These are phyloP conservation scores for Triticum monococcum DNA, from an alignment of 176 grass and related monocot species.

Conservation along the genomic window DNA sequence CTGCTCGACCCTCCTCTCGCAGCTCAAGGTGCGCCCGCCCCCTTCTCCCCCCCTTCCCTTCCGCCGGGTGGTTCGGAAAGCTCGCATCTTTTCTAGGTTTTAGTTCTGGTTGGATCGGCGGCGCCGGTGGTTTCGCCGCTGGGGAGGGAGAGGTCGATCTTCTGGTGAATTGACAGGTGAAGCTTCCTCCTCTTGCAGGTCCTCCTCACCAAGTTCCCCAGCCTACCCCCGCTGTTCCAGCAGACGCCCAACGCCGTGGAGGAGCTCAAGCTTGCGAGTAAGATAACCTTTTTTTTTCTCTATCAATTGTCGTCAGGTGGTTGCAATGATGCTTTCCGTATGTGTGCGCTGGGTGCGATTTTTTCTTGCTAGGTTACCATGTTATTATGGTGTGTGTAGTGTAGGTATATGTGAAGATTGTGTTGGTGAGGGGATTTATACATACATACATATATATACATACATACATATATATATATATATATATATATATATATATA, in stretches of 20 bases:
- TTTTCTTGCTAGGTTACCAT: background rate
- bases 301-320: too few relatives aligned
- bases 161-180: too few relatives aligned
- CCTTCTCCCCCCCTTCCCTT: background rate
- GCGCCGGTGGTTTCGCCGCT: too few relatives aligned
- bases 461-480: too few relatives aligned
- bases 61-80: background rate
- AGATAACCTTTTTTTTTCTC: background rate
- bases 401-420: background rate
- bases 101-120: too few relatives aligned
- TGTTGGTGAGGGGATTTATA: background rate
- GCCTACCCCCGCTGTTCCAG: constrained; percentile 75
- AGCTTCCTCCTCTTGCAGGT: constrained; percentile 47
- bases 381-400: background rate
- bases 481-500: too few relatives aligned
- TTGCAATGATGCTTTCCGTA: background rate
- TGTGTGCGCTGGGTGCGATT: background rate
- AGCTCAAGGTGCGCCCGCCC: constrained; percentile 68
- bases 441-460: too few relatives aligned
- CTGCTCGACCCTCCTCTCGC: constrained; percentile 62
- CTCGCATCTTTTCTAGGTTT: too few relatives aligned
- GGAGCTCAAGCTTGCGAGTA: constrained; percentile 89
- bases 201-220: constrained; percentile 83
- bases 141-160: too few relatives aligned
- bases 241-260: constrained; percentile 71